These are phyloP conservation scores for Plantago coronopus DNA, from an alignment of 305 asterid species.

Conservation along the genomic window DNA sequence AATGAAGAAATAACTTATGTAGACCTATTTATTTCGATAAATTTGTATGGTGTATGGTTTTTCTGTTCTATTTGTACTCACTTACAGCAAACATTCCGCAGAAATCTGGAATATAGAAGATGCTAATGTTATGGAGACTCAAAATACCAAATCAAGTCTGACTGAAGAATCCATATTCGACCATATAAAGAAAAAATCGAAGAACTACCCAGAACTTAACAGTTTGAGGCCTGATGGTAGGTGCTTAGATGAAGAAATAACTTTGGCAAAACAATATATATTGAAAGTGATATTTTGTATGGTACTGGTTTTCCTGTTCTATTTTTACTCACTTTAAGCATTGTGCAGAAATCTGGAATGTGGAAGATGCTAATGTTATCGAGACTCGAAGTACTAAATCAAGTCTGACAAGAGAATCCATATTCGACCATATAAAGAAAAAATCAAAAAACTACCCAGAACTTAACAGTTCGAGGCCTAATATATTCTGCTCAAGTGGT, in stretches of 20 bases:
- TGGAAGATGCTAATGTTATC: constrained; percentile 30
- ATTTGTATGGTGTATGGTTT: background rate
- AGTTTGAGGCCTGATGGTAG: constrained; percentile 26
- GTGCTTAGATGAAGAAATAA: too few species aligned
- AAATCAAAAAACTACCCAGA: constrained; percentile 38
- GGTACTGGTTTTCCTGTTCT: constrained; percentile 5
- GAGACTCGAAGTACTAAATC: constrained; percentile 28
- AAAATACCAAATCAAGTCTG: constrained; percentile 26
- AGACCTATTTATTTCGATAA: background rate
- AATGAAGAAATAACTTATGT: background rate
- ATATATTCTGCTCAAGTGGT: constrained; percentile 20
- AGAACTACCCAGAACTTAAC: constrained; percentile 30
- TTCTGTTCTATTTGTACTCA: constrained; percentile 15
- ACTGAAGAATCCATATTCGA: constrained; percentile 37
- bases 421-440: constrained; percentile 37
- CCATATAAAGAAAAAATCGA: constrained; percentile 40
- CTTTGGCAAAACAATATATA: too few species aligned
- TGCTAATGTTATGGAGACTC: constrained; percentile 24
- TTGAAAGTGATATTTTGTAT: too few species aligned
- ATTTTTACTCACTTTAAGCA: constrained; percentile 19
- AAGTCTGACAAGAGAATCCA: constrained; percentile 31
- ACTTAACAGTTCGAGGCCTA: constrained; percentile 25
- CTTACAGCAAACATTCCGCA: constrained; percentile 24
- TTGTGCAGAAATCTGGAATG: constrained; percentile 28
- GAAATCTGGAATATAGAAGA: constrained; percentile 34